These are phyloP conservation scores for Fusarium staphyleae DNA, from an alignment of 2,329 filamentous ascomycete species.

Conservation along the genomic window DNA sequence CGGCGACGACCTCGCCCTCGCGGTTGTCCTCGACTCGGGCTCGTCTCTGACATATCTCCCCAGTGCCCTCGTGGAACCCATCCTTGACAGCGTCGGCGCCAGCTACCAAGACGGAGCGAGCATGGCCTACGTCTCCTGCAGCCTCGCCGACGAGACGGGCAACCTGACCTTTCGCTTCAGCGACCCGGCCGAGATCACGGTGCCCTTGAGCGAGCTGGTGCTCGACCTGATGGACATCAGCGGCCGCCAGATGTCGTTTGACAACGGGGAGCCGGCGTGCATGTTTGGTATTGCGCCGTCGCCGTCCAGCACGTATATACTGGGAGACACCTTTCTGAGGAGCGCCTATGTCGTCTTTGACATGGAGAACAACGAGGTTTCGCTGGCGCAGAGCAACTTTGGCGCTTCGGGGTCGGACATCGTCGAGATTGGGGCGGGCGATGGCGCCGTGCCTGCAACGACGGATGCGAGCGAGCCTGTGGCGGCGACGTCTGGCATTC, in stretches of 20 bases:
- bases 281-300: slow-evolving; percentile 72
- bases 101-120: slow-evolving; percentile 61
- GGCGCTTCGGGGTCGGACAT: slow-evolving; percentile 58
- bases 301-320: slow-evolving; percentile 61
- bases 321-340: slow-evolving; percentile 78
- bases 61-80: slow-evolving; percentile 56
- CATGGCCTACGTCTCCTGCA: slow-evolving; percentile 68
- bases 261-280: slow-evolving; percentile 63
- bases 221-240: slow-evolving; percentile 57
- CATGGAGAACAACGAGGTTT: slow-evolving; percentile 74
- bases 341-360: slow-evolving; percentile 81
- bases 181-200: slow-evolving; percentile 56
- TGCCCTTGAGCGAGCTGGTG: slow-evolving; percentile 66
- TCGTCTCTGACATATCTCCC: slow-evolving; percentile 73
- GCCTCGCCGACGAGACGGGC: slow-evolving; percentile 51
- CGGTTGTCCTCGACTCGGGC: slow-evolving; percentile 75
- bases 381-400: slow-evolving; percentile 71
- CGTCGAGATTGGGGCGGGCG: slow-evolving; percentile 61
- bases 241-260: slow-evolving; percentile 59
- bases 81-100: slow-evolving; percentile 67
- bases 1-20: slow-evolving; percentile 59
- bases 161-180: slow-evolving; percentile 62
- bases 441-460: slow-evolving; percentile 60
- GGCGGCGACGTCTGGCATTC: slow-evolving; percentile 55
- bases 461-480: slow-evolving; percentile 58